These are phyloP conservation scores for Passiflora organensis DNA, from an alignment of 345 rosid genomes.

Conservation along the genomic window DNA sequence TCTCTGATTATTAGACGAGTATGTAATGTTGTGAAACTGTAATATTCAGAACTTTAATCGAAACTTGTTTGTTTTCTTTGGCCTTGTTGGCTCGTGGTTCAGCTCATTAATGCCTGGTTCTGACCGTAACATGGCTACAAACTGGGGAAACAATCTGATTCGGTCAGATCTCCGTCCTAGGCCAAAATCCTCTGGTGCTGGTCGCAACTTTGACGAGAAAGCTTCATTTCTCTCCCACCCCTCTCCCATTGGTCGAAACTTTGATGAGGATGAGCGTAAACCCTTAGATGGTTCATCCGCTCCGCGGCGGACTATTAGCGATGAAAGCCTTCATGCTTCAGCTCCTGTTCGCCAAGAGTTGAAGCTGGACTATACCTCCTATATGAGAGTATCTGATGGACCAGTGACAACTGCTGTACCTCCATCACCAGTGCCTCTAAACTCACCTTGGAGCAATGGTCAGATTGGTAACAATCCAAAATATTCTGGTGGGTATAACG, in stretches of 20 bases:
- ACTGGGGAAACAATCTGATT: slow-evolving; percentile 16
- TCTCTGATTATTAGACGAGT: too few species aligned
- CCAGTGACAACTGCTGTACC: slow-evolving; percentile 8
- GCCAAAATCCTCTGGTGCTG: slow-evolving; percentile 21
- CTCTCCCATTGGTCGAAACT: slow-evolving; percentile 20
- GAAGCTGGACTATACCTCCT: slow-evolving; percentile 10
- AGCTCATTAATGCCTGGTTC: slow-evolving; percentile 16
- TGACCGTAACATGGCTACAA: slow-evolving; percentile 5
- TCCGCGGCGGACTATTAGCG: slow-evolving; percentile 7
- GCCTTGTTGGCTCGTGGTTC: not conserved
- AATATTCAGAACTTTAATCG: not conserved
- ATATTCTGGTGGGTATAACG: not conserved
- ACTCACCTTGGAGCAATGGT: not conserved
- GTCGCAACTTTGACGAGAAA: slow-evolving; percentile 19
- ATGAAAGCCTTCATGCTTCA: slow-evolving; percentile 5
- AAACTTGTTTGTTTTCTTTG: not conserved
- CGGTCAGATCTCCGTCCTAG: slow-evolving; percentile 24
- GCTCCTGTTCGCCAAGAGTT: slow-evolving; percentile 2
- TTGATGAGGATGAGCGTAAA: slow-evolving; percentile 26
- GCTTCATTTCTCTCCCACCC: slow-evolving; percentile 17
- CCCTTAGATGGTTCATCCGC: slow-evolving; percentile 16
- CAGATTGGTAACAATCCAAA: slow-evolving; percentile 7
- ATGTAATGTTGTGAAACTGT: too few species aligned
- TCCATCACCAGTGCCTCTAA: slow-evolving; percentile 4
- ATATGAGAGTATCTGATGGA: slow-evolving; percentile 14